These are phyloP conservation scores for Saccharomycopsis sp. DNA, from an alignment of 805 yeast species.

Conservation along the genomic window DNA sequence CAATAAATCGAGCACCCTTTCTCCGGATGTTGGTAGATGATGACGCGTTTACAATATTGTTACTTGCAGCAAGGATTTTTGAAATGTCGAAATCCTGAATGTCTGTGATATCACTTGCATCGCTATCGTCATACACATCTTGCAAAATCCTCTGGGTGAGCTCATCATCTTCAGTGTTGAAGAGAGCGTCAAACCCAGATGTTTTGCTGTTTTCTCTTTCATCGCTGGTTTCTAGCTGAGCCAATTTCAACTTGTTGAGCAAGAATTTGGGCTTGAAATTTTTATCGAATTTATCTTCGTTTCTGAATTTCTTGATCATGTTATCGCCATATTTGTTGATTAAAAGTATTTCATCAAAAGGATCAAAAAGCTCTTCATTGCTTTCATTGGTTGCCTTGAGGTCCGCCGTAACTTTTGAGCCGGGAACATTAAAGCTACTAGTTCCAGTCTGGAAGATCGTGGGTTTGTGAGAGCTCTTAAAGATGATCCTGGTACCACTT, in stretches of 20 bases:
- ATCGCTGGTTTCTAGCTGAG: background rate
- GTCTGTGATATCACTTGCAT: background rate
- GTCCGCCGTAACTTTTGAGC: background rate
- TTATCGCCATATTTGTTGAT: slow-evolving; percentile 10
- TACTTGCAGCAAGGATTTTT: background rate
- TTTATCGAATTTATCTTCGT: slow-evolving; percentile 3
- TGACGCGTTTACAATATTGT: background rate
- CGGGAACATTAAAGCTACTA: background rate
- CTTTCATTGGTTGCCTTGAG: background rate
- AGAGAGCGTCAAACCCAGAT: too few species aligned
- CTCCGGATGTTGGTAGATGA: background rate
- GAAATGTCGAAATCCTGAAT: background rate
- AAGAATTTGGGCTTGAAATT: slow-evolving; percentile 12
- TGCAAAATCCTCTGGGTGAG: background rate
- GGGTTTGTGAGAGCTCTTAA: background rate
- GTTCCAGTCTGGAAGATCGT: background rate
- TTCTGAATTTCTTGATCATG: slow-evolving; percentile 8
- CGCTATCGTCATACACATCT: background rate
- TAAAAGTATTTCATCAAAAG: slow-evolving; percentile 11
- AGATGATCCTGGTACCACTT: background rate
- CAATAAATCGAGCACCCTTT: background rate
- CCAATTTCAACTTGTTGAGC: background rate
- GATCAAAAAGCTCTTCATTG: slow-evolving; percentile 2
- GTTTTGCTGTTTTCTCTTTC: background rate
- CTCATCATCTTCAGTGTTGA: background rate